phyloP scores from a whole-genome alignment of 176 grass and related monocot species.

The Triticum urartu region DNA sequence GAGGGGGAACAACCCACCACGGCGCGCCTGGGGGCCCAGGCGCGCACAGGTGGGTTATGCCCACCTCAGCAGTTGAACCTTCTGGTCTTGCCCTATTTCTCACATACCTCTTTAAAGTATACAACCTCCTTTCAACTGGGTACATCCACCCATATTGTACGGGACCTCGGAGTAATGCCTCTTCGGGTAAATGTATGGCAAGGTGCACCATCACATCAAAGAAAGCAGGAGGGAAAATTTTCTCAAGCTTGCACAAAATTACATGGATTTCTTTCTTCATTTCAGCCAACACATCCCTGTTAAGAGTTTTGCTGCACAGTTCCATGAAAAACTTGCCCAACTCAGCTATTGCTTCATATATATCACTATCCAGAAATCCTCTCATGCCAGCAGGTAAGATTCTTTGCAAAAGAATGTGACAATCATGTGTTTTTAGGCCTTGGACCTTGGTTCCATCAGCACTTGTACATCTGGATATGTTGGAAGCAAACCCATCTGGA shows the following conservation, averaged over 20 bases:
- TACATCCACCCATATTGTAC: not conserved
- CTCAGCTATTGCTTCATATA: not conserved
- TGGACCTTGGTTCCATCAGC: not conserved
- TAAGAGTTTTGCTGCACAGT: slow-evolving; percentile 1
- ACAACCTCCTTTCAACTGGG: not conserved
- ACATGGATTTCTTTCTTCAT: not conserved
- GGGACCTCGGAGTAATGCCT: not conserved
- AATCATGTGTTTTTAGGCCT: not conserved
- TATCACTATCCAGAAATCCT: not conserved
- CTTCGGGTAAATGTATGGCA: not conserved
- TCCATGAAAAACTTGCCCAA: not conserved
- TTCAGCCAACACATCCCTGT: slow-evolving; percentile 15
- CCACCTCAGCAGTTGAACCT: not conserved
- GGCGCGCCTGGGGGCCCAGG: no score
- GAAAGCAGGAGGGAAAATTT: slow-evolving; percentile 9
- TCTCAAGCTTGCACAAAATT: slow-evolving; percentile 31
- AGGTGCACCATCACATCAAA: slow-evolving; percentile 1
- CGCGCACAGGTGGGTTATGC: no score
- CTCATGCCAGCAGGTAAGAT: not conserved
- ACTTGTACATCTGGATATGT: slow-evolving; percentile 10
- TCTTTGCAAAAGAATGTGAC: not conserved
- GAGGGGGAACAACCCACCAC: no score
- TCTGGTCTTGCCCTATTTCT: not conserved
- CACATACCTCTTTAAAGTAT: not conserved
- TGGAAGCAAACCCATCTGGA: not conserved